Base-by-base conservation (phyloP, 106 monocot genomes). In the Allium sativum region DNA sequence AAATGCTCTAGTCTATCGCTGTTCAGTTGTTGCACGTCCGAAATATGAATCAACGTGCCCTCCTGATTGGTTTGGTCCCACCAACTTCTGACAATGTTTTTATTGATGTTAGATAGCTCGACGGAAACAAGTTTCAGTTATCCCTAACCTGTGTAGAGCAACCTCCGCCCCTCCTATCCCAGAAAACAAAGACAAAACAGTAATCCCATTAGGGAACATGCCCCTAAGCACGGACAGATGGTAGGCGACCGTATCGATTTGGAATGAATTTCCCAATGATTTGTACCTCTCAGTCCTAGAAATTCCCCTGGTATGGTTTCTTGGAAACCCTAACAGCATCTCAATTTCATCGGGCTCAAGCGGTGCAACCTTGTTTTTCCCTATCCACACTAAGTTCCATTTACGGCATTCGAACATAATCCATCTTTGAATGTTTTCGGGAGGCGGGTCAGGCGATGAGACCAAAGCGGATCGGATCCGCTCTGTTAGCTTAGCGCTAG, bases 101-200 rank as follows among this genome's bases (percentile, higher is more conserved):
- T 64, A 55, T 85, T 93, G 8, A 62, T 43, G 9, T 82, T 77
- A 0, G 84, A 88, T 8, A 71, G 65, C 70, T 93, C 93, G 1
- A 93, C 85, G 0, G 88, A 93, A 10, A 93, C 85, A 1, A 67
- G 22, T 16, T 74, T 85, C 58, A 93, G 41, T 72, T 12, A 93
- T 78, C 3, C 88, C 88, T 8, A 93, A 57, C 0, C 75, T 68
- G 51, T 93, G 74, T 3, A 93, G 82, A 17, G 93, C 93, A 40
- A 93, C 84, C 65, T 93, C 93, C 31, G 85, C 93, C 11, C 93
- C 93, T 0, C 93, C 93, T 46, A 93, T 93, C 7, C 93, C 93
- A 0, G 88, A 79, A 52, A 88, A 93, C 0, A 93, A 62, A 7
- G 93, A 93, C 4, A 93, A 41, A 0, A 93, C 70, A 1, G 42